Evolutionary conservation across 306 rosid genomes (phyloP), one percentile per base, ranked within the genome.

Genomic region (Vicia villosa): DNA sequence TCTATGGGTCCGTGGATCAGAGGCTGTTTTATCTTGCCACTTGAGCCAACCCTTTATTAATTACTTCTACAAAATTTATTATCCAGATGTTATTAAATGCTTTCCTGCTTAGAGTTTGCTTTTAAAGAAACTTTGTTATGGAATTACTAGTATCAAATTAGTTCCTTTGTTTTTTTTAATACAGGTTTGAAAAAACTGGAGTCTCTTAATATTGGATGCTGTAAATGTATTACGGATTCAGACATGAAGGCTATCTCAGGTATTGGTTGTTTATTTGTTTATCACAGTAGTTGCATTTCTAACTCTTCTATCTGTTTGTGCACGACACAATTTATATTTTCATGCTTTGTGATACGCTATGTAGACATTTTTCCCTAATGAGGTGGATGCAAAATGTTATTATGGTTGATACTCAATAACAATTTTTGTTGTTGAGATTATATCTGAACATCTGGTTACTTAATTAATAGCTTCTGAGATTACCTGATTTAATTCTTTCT

Each of bases 221-320:
- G 95, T 64, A 85, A 74, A 56, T 83, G 91, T 75, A 64, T 88
- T 73, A 66, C 26, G 11, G 89, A 83, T 77, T 83, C 88, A 64
- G 95, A 88, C 75, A 58, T 86, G 70, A 80, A 80, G 74, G 76
- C 83, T 66, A 82, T 88, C 62, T 80, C 91, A 80, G 95, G 95
- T 88, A 79, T 57, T 66, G 52, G 30, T 66, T 57, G 24, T 14
- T 43, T 22, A 7, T 73, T 59, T 70, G 58, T 70, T 63, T 41
- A 5, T 14, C 8, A 0, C 8, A 40, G 57, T 38, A 12, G 46
- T 72, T 59, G 49, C 16, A 32, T 67, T 63, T 12, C 16, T 15
- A 7, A 6, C 52, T 46, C 52, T 6, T 21, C 21, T 6, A 46
- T 46, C 21, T 46, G 15, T 46, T 46, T 46, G 59, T 20, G 15